These are phyloP conservation scores for Parathielavia hyrcaniae DNA, from an alignment of 495 filamentous ascomycete genomes.

Conservation along the genomic window DNA sequence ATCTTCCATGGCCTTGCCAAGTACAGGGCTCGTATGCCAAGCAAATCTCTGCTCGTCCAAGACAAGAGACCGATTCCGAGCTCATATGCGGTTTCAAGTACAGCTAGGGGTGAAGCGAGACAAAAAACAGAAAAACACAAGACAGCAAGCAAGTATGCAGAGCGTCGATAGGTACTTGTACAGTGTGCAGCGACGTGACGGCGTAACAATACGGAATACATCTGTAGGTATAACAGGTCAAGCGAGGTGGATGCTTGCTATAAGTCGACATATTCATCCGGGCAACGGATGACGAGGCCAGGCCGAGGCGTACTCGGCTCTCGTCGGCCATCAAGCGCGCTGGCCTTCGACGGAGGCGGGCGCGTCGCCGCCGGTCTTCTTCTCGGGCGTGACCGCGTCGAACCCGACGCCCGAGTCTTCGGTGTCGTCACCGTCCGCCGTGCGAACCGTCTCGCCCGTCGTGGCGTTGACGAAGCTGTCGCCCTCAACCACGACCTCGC, in stretches of 20 bases:
- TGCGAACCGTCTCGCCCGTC: conserved; percentile 24
- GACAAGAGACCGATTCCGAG: neutral
- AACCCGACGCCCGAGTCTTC: neutral
- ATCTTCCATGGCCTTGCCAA: conserved; percentile 5
- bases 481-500: conserved; percentile 37
- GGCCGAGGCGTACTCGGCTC: neutral
- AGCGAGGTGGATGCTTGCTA: neutral
- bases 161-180: neutral
- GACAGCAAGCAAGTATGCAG: conserved; percentile 2
- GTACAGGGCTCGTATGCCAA: neutral
- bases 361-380: neutral
- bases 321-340: neutral
- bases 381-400: neutral
- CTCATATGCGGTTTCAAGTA: neutral
- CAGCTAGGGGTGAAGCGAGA: neutral
- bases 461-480: conserved; percentile 34
- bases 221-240: neutral
- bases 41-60: neutral
- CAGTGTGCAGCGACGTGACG: neutral
- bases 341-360: neutral
- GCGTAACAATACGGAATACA: conserved; percentile 11
- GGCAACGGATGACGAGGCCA: neutral
- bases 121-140: neutral
- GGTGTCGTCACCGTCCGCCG: neutral
- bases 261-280: neutral